These are phyloP conservation scores for Claviceps monticola DNA, from an alignment of 2,329 filamentous ascomycete genomes.

Conservation along the genomic window DNA sequence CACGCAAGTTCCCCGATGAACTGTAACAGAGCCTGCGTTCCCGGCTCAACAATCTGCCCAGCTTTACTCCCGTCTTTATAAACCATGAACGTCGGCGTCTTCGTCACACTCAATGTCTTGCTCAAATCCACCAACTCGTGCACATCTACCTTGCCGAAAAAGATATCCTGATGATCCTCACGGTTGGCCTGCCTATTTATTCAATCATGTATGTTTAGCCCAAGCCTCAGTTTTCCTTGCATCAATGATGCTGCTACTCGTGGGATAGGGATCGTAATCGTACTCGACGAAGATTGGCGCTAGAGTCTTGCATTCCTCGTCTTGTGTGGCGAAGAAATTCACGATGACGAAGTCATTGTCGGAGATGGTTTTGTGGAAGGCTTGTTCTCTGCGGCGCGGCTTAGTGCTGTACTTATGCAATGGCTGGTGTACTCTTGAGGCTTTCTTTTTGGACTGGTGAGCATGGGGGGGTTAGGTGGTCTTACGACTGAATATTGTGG, in stretches of 20 bases:
- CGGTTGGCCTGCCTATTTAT: conserved; percentile 4
- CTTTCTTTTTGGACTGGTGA: neutral
- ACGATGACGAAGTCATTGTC: conserved; percentile 1
- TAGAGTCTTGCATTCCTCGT: conserved; percentile 3
- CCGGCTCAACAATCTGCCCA: neutral
- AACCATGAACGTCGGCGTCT: conserved; percentile 1
- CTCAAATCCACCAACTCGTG: neutral
- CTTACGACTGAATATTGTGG: conserved; percentile 4
- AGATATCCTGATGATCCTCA: neutral
- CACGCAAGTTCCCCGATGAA: conserved; percentile 1
- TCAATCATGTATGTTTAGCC: neutral
- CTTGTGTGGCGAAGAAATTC: conserved; percentile 4
- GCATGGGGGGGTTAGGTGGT: neutral
- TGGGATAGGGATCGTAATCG: neutral
- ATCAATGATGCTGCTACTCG: neutral
- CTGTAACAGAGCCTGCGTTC: conserved; percentile 3
- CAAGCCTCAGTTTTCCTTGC: neutral
- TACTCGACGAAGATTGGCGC: conserved; percentile 6
- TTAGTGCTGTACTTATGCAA: neutral
- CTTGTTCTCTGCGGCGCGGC: neutral
- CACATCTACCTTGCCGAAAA: conserved; percentile 4
- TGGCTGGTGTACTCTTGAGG: neutral
- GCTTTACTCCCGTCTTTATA: conserved; percentile 1
- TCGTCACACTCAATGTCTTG: neutral
- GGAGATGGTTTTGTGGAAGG: neutral